Percentiles rank a stretch among this genome's conserved stretches.
phyloP scores from a whole-genome alignment of 768 basidiomycete species.

The Boletus reticuloceps region DNA sequence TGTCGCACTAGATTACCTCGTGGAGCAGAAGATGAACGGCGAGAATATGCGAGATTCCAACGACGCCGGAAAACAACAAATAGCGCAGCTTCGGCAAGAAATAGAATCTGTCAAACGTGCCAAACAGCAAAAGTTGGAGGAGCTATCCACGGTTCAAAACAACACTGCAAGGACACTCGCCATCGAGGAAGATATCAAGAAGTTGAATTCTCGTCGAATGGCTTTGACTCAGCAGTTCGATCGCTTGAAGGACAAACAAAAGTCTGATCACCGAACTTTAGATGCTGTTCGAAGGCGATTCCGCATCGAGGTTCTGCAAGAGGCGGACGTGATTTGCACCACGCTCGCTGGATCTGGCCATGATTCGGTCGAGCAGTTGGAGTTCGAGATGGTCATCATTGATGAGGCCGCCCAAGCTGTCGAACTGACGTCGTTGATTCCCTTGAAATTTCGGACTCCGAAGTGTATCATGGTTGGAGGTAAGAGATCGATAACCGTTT shows the following conservation, averaged over 20 bases:
- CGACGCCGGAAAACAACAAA: constrained; percentile 58
- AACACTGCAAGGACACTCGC: constrained; percentile 50
- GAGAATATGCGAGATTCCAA: constrained; percentile 39
- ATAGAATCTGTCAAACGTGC: constrained; percentile 65
- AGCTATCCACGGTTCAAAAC: constrained; percentile 55
- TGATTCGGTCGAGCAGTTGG: constrained; percentile 74
- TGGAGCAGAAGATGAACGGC: constrained; percentile 68
- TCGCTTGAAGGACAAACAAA: constrained; percentile 76
- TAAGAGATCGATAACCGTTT: constrained; percentile 23
- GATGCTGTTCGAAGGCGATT: constrained; percentile 78
- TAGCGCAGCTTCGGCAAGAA: constrained; percentile 59
- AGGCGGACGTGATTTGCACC: constrained; percentile 91
- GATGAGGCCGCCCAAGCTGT: constrained; percentile 98
- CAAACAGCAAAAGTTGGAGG: constrained; percentile 57
- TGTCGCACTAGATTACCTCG: constrained; percentile 81
- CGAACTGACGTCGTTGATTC: constrained; percentile 92
- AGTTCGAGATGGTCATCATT: constrained; percentile 95
- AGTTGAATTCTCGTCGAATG: constrained; percentile 63
- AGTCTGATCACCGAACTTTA: constrained; percentile 74
- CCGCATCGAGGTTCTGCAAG: constrained; percentile 71
- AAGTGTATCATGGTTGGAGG: constrained; percentile 94
- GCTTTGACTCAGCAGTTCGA: constrained; percentile 69
- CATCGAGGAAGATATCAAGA: constrained; percentile 71
- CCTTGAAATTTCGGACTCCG: constrained; percentile 80
- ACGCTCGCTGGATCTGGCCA: constrained; percentile 94